Evolutionary conservation across 2,329 filamentous ascomycete genomes (phyloP), one percentile per base, ranked within the genome.

Genomic region (Aspergillus unguis): DNA sequence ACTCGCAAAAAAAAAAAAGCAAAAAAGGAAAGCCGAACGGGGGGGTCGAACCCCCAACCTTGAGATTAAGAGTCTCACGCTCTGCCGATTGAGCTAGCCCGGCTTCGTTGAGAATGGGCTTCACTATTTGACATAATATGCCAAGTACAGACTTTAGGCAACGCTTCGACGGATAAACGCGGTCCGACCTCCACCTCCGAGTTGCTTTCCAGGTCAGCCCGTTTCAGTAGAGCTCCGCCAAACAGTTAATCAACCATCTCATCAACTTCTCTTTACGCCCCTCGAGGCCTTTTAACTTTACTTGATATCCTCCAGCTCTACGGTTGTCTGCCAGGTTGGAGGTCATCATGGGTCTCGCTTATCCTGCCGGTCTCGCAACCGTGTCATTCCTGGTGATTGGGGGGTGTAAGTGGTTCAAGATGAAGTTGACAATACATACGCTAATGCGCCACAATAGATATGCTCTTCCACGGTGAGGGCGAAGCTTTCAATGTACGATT

Each of bases 401-500:
- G 80, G 79, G 85, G 73, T 94, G 90, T 95, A 83, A 74, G 89
- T 66, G 48, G 25, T 43, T 46, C 54, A 38, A 33, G 36, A 54
- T 17, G 25, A 23, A n/a, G 6, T 32, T 9, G 26, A 36, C 28
- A 46, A 44, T 43, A 45, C 38, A 53, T 47, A 33, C 38, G 56
- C 62, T 65, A 59, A 62, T 43, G 41, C 17, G 17, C 44, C 49
- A 56, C 37, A 27, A 5, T 61, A 99, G 94, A 99, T 77, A 95
- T 99, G 90, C 90, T 99, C 72, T 96, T 99, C 72, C 95, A 94
- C 68, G 91, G 90, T 69, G 91, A 89, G 73, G 94, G 95, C 70
- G 92, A 99, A 81, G 80, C 87, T 55, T 99, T 99, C 78, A 95
- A 99, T 77, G 90, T 91, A 82, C 57, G 84, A 68, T 46, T 28